Conservation (phyloP, 2,329 filamentous ascomycete species). For the Cryphonectria radicalis region DNA sequence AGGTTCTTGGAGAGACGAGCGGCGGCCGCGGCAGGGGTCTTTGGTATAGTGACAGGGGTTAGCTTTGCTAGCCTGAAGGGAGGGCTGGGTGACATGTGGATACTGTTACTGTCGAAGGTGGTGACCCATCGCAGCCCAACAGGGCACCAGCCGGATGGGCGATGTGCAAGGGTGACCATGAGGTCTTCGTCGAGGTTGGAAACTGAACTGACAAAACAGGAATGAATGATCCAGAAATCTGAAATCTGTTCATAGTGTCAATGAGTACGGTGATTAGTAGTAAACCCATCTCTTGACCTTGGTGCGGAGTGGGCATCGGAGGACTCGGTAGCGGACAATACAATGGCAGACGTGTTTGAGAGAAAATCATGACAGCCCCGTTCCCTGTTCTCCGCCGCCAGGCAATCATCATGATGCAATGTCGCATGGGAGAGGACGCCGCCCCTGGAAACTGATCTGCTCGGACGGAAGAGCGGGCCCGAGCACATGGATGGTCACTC, state of each 20-base stretch:
- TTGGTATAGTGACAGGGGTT: conserved; percentile 9
- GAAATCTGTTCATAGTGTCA: not conserved
- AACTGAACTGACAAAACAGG: not conserved
- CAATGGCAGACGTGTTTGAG: not conserved
- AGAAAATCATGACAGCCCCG: not conserved
- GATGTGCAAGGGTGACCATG: not conserved
- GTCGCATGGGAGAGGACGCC: not conserved
- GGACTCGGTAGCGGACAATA: not conserved
- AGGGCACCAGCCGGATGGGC: not conserved
- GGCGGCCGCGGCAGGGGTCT: conserved; percentile 13
- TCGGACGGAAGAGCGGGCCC: conserved; percentile 15
- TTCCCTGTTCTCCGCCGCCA: not conserved
- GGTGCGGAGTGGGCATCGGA: not conserved
- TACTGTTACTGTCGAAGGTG: conserved; percentile 1
- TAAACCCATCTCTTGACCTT: not conserved
- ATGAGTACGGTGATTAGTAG: not conserved
- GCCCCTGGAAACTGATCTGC: conserved; percentile 7
- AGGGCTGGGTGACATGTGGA: conserved; percentile 7
- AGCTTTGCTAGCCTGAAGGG: not conserved
- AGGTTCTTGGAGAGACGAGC: not conserved
- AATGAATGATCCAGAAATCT: not conserved
- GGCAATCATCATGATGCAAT: conserved; percentile 20
- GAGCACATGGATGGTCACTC: conserved; percentile 10
- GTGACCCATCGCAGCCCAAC: not conserved
- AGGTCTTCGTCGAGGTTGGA: not conserved